A percentile compares a stretch with the other conserved stretches of the same genome.
phyloP scores from a whole-genome alignment of 768 basidiomycete species.

The Rickenella mellea region DNA sequence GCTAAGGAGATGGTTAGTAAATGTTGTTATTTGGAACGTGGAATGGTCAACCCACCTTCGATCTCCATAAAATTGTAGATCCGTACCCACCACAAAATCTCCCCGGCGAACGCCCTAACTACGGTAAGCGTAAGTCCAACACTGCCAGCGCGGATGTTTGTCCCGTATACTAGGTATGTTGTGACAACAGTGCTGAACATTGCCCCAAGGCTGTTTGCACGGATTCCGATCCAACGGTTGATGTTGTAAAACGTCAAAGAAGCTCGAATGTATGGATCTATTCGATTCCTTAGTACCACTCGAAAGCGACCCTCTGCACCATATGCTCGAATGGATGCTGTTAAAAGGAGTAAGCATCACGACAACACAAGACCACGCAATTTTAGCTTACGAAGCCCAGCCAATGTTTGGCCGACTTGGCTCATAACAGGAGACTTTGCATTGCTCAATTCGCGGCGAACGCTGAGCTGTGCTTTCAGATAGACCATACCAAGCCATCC shows the following conservation, averaged over 20 bases:
- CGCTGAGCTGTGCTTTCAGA: constrained; percentile 30
- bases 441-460: constrained; percentile 21
- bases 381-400: constrained; percentile 31
- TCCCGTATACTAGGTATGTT: constrained; percentile 41
- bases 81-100: constrained; percentile 4
- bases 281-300: constrained; percentile 34
- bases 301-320: constrained; percentile 40
- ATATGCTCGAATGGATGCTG: constrained; percentile 27
- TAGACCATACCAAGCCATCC: constrained; percentile 26
- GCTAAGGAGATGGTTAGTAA: background rate
- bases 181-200: constrained; percentile 47
- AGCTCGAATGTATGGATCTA: constrained; percentile 42
- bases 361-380: background rate
- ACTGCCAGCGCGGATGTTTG: constrained; percentile 16
- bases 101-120: constrained; percentile 1
- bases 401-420: constrained; percentile 43
- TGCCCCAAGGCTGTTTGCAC: constrained; percentile 48
- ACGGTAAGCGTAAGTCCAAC: background rate
- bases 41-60: constrained; percentile 1
- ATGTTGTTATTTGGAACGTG: no score
- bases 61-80: constrained; percentile 3
- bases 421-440: constrained; percentile 13
- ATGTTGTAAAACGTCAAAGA: constrained; percentile 42
- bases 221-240: constrained; percentile 35
- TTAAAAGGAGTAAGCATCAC: background rate